Percentiles rank a stretch among this genome's conserved stretches.
These are phyloP conservation scores for Psilocybe sp. DNA, from an alignment of 768 basidiomycete species.

Conservation along the genomic window DNA sequence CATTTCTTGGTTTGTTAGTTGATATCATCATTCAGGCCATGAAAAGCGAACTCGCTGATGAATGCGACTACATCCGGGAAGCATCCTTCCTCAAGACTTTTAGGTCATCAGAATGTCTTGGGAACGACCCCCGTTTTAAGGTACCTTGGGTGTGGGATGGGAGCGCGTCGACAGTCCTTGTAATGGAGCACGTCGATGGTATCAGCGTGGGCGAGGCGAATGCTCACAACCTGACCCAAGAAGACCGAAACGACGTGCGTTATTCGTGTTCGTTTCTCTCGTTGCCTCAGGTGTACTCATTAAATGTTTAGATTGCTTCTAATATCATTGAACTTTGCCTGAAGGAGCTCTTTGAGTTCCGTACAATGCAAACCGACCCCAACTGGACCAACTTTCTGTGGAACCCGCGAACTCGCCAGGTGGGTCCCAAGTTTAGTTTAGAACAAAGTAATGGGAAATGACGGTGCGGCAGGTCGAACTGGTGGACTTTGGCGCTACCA, in stretches of 20 bases:
- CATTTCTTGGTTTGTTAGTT: neutral
- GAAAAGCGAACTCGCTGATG: constrained; percentile 86
- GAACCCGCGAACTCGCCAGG: constrained; percentile 65
- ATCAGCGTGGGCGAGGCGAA: constrained; percentile 71
- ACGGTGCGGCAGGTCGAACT: constrained; percentile 59
- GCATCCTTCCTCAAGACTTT: constrained; percentile 70
- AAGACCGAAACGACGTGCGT: constrained; percentile 70
- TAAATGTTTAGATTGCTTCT: constrained; percentile 65
- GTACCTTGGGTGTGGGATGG: constrained; percentile 86
- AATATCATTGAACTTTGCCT: constrained; percentile 84
- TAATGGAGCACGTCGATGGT: constrained; percentile 86
- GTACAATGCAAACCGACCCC: constrained; percentile 97
- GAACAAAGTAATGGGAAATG: neutral
- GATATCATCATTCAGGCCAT: constrained; percentile 55
- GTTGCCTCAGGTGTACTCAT: neutral
- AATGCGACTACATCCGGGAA: constrained; percentile 88
- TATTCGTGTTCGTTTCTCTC: neutral
- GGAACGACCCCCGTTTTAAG: constrained; percentile 65
- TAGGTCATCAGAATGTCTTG: constrained; percentile 44
- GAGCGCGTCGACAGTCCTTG: constrained; percentile 79
- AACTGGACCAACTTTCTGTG: constrained; percentile 99
- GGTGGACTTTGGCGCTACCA: constrained; percentile 95
- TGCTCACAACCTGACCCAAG: constrained; percentile 53
- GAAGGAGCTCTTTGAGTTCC: constrained; percentile 86
- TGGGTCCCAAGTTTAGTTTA: constrained; percentile 14